Conservation (phyloP, 768 basidiomycete species). For the Xerocomellus dryophilus region DNA sequence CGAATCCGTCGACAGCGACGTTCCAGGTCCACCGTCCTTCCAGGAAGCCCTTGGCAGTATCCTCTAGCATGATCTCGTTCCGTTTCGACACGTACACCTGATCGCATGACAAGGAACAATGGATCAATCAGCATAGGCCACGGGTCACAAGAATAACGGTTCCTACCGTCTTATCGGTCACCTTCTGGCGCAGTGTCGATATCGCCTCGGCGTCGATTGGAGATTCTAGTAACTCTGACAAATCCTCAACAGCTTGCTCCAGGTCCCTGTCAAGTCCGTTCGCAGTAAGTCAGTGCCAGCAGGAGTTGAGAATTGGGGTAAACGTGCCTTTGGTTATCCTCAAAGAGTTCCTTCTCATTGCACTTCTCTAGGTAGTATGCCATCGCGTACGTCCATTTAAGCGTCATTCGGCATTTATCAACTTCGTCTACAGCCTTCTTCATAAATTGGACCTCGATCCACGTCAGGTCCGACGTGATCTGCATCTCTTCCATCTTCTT, state of each 20-base stretch:
- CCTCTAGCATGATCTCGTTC: conserved; percentile 92
- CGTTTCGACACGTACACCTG: conserved; percentile 95
- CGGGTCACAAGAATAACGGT: neutral
- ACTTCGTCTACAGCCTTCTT: conserved; percentile 96
- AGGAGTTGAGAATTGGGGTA: neutral
- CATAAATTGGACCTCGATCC: conserved; percentile 99
- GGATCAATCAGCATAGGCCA: neutral
- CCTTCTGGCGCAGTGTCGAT: conserved; percentile 78
- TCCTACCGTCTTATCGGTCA: conserved; percentile 91
- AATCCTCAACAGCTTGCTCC: conserved; percentile 91
- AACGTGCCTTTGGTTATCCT: conserved; percentile 89
- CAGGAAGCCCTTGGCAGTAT: conserved; percentile 86
- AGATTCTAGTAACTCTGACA: conserved; percentile 90
- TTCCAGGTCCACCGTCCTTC: conserved; percentile 90
- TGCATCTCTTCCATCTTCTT: conserved; percentile 99
- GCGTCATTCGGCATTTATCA: conserved; percentile 85
- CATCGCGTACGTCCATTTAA: conserved; percentile 99
- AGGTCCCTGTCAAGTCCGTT: conserved; percentile 58
- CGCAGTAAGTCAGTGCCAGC: neutral
- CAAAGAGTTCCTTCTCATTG: conserved; percentile 93
- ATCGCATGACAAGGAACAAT: neutral
- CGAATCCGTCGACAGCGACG: conserved; percentile 65
- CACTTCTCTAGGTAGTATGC: conserved; percentile 91
- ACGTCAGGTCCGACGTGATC: conserved; percentile 83
- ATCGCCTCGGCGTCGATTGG: conserved; percentile 86